A percentile compares a stretch with the other conserved stretches of the same genome.
Conservation (phyloP, 805 yeast genomes). For the Metschnikowia vanudenii region DNA sequence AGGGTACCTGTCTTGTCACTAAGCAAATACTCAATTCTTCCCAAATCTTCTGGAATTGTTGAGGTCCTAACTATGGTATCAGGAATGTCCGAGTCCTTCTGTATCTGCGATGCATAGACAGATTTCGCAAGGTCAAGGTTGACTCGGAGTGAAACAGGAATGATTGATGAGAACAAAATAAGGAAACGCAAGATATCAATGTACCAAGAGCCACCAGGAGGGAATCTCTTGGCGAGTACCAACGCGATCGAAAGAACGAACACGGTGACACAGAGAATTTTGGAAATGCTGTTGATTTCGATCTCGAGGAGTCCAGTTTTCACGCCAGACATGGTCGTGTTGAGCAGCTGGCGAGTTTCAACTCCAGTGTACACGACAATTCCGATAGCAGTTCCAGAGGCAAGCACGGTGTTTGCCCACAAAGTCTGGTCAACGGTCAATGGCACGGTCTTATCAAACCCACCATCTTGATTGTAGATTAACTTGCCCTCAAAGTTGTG, state of each 20-base stretch:
- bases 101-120: conserved; percentile 93
- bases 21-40: conserved; percentile 87
- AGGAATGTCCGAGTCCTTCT: conserved; percentile 77
- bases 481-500: conserved; percentile 79
- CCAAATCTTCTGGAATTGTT: conserved; percentile 96
- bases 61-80: conserved; percentile 94
- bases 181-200: conserved; percentile 86
- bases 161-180: conserved; percentile 89
- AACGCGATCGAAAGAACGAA: conserved; percentile 71
- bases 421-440: conserved; percentile 85
- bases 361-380: conserved; percentile 85
- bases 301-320: conserved; percentile 87
- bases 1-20: conserved; percentile 97
- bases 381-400: conserved; percentile 90
- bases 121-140: conserved; percentile 94
- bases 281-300: conserved; percentile 86
- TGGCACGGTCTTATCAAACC: conserved; percentile 52
- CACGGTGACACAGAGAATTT: conserved; percentile 84
- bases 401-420: conserved; percentile 98
- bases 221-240: conserved; percentile 79
- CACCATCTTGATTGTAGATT: conserved; percentile 41
- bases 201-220: conserved; percentile 67
- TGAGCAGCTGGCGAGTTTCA: conserved; percentile 94
- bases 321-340: conserved; percentile 82
- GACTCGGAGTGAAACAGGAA: conserved; percentile 93